Evolutionary conservation across 1,139 yeast species (phyloP).

Genomic region (Geotrichum phurueaensis): DNA sequence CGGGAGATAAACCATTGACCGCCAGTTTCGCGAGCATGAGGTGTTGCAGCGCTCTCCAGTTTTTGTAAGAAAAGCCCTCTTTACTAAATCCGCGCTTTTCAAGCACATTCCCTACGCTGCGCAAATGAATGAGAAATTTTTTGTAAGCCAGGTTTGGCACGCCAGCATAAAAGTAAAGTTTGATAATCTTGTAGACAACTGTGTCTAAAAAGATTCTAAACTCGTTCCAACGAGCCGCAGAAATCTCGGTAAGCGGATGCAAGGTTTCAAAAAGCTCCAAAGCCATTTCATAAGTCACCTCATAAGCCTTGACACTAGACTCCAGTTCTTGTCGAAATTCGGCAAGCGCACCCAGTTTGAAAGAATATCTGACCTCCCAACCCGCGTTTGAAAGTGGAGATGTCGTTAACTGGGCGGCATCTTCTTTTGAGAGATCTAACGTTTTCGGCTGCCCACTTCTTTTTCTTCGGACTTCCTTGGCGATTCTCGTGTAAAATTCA

Average conservation of each 20-base stretch:
- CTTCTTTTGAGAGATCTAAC: constrained; percentile 17
- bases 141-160: constrained; percentile 54
- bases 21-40: constrained; percentile 57
- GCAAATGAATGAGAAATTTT: constrained; percentile 60
- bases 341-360: constrained; percentile 45
- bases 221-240: constrained; percentile 38
- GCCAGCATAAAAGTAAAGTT: constrained; percentile 56
- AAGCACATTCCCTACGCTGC: constrained; percentile 38
- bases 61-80: constrained; percentile 34
- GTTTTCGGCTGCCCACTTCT: constrained; percentile 23
- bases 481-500: constrained; percentile 41
- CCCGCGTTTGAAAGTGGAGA: constrained; percentile 33
- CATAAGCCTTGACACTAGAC: constrained; percentile 43
- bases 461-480: constrained; percentile 38
- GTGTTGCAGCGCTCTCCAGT: constrained; percentile 40
- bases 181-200: constrained; percentile 56
- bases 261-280: constrained; percentile 37
- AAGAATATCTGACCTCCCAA: constrained; percentile 47
- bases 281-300: constrained; percentile 45
- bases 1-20: constrained; percentile 38
- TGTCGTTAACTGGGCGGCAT: constrained; percentile 17
- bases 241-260: constrained; percentile 19
- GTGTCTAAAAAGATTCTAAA: constrained; percentile 51
- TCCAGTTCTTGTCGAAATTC: constrained; percentile 46
- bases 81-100: constrained; percentile 25